Percentiles rank a stretch among this genome's conserved stretches.
phyloP scores from a whole-genome alignment of 2,329 filamentous ascomycete genomes.

The Gaeumannomyces tritici region DNA sequence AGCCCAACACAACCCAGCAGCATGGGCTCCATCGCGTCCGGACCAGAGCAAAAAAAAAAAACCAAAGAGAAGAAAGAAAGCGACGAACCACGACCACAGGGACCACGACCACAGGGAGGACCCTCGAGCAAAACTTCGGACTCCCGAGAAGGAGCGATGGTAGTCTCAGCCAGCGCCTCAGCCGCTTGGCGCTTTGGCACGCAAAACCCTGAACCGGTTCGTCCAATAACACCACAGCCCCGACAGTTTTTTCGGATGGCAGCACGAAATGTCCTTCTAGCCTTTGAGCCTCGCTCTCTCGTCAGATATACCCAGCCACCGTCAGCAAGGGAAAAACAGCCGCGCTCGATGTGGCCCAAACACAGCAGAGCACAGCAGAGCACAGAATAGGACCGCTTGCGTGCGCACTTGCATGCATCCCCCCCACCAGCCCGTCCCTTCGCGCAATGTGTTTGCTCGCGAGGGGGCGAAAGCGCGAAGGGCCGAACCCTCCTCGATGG shows the following conservation, averaged over 20 bases:
- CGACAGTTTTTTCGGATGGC: too few relatives aligned
- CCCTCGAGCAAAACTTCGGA: background rate
- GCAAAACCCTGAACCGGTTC: background rate
- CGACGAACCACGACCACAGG: background rate
- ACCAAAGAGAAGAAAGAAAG: background rate
- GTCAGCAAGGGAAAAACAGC: too few relatives aligned
- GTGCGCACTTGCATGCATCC: background rate
- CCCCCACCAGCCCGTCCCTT: background rate
- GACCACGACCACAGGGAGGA: background rate
- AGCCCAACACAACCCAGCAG: too few relatives aligned
- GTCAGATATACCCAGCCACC: background rate
- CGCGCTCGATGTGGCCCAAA: background rate
- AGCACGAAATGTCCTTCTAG: too few relatives aligned
- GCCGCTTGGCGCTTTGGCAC: background rate
- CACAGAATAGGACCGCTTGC: background rate
- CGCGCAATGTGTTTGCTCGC: background rate
- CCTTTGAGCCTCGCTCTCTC: too few relatives aligned
- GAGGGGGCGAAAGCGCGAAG: background rate
- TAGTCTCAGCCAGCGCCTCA: background rate
- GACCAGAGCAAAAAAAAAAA: background rate
- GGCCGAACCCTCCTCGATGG: background rate
- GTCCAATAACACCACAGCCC: too few relatives aligned
- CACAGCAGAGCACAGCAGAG: background rate
- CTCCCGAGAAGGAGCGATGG: background rate
- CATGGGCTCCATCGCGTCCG: too few relatives aligned